Percentiles rank a stretch among this genome's conserved stretches.
Conservation (phyloP, 2,329 filamentous ascomycete species). For the Botrytis byssoidea region DNA sequence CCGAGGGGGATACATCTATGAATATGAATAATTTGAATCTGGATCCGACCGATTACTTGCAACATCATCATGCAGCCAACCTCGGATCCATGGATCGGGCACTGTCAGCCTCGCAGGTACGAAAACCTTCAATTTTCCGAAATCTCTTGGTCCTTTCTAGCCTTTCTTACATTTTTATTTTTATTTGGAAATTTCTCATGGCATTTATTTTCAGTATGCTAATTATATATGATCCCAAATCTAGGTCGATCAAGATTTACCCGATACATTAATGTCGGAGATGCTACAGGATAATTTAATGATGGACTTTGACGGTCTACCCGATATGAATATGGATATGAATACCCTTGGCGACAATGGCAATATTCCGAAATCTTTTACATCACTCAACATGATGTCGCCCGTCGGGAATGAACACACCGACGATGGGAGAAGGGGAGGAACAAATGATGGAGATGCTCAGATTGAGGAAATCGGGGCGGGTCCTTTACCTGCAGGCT, state of each 20-base stretch:
- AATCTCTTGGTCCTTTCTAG: not conserved
- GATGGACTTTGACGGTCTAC: constrained; percentile 42
- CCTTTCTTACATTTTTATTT: not conserved
- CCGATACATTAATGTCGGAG: constrained; percentile 38
- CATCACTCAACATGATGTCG: constrained; percentile 30
- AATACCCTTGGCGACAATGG: constrained; percentile 32
- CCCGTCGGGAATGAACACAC: constrained; percentile 25
- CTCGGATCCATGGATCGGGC: constrained; percentile 22
- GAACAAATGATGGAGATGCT: constrained; percentile 25
- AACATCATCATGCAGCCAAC: constrained; percentile 29
- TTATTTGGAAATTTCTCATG: not conserved
- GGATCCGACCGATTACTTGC: constrained; percentile 29
- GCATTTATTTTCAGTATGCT: not conserved
- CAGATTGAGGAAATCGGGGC: constrained; percentile 35
- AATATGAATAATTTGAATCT: constrained; percentile 31
- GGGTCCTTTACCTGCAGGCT: constrained; percentile 37
- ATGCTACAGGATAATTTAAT: constrained; percentile 49
- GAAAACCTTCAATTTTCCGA: not conserved
- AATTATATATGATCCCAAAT: constrained; percentile 15
- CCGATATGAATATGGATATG: constrained; percentile 45
- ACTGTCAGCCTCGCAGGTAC: constrained; percentile 36
- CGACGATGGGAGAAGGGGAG: constrained; percentile 23
- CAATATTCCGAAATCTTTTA: constrained; percentile 34
- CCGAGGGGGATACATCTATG: constrained; percentile 27
- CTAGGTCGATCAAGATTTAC: constrained; percentile 26